phyloP scores from a whole-genome alignment of 768 basidiomycete genomes.

The Mycena floridula region DNA sequence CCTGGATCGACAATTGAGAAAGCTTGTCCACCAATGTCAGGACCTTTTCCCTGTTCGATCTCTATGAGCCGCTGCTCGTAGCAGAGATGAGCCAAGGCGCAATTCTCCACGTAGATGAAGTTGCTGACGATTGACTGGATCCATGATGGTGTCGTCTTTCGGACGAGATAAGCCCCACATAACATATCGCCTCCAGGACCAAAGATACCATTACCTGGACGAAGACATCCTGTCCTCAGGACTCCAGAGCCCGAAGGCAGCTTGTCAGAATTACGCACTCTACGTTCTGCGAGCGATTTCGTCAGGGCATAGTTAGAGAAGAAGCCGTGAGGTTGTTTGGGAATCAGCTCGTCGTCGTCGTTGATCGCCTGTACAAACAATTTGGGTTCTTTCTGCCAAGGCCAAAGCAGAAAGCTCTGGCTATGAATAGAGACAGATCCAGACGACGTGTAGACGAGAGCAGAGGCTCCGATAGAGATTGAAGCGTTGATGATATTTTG shows the following conservation, averaged over 20 bases:
- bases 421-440: constrained; percentile 56
- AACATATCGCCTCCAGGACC: constrained; percentile 72
- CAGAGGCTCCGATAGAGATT: constrained; percentile 44
- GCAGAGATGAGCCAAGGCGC: constrained; percentile 61
- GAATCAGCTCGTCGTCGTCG: constrained; percentile 50
- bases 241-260: constrained; percentile 20
- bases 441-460: constrained; percentile 70
- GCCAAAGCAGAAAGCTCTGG: constrained; percentile 63
- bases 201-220: constrained; percentile 76
- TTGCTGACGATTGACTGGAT: constrained; percentile 50
- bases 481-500: constrained; percentile 60
- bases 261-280: constrained; percentile 33
- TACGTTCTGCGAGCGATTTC: constrained; percentile 51
- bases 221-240: constrained; percentile 65
- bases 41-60: constrained; percentile 25
- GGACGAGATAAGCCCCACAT: constrained; percentile 56
- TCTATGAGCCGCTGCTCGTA: constrained; percentile 72
- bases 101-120: constrained; percentile 74
- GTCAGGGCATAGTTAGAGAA: constrained; percentile 78
- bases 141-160: constrained; percentile 61
- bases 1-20: constrained; percentile 66
- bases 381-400: constrained; percentile 60
- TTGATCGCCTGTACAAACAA: constrained; percentile 57
- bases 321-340: constrained; percentile 51
- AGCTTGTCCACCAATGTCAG: constrained; percentile 70